Evolutionary conservation across 2,329 filamentous ascomycete genomes (phyloP), one percentile per base, ranked within the genome.

Genomic region (Cladosporium halotolerans): DNA sequence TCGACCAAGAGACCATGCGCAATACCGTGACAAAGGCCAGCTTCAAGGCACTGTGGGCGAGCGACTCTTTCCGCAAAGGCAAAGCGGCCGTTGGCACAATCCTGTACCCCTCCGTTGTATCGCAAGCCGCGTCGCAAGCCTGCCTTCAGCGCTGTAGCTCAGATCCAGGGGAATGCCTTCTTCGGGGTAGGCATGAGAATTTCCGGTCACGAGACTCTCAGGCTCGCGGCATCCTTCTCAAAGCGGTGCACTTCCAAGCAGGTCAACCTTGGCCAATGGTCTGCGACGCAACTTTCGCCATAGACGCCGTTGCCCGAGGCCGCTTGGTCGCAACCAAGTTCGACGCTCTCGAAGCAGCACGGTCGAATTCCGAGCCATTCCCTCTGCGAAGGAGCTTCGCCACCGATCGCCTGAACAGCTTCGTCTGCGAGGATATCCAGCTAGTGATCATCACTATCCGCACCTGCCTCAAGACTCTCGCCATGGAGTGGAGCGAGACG

Each of bases 251-350:
- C 11, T 57, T 63, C 34, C 39, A 55, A 3, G 32, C 53, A 2
- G 19, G 28, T 7, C 31, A 31, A 2, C 45, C 54, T 9, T 64
- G 62, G 60, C 60, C 62, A 9, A 42, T 65, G 45, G 52, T 53
- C 3, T 60, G 54, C 53, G 62, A 65, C 28, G 58, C 63, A 2
- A 52, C 58, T 9, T 62, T 65, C 55, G 46, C 45, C 14, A 46
- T 61, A 16, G 53, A 53, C 2, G 60, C 61, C 33, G 56, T 64
- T 3, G 47, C 53, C 13, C 54, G 52, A 14, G 60, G 62, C 16
- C 43, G 60, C 8, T 46, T 63, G 4, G 40, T 58, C 11, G 32
- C 52, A 1, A 49, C 50, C 4, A 51, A 53, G 31, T 47, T 45
- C 55, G 55, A 64, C 43, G 53, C 61, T 38, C 48, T 59, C 28